These are phyloP conservation scores for Cladosporium austrohemisphaericum DNA, from an alignment of 2,329 filamentous ascomycete genomes.

Conservation along the genomic window DNA sequence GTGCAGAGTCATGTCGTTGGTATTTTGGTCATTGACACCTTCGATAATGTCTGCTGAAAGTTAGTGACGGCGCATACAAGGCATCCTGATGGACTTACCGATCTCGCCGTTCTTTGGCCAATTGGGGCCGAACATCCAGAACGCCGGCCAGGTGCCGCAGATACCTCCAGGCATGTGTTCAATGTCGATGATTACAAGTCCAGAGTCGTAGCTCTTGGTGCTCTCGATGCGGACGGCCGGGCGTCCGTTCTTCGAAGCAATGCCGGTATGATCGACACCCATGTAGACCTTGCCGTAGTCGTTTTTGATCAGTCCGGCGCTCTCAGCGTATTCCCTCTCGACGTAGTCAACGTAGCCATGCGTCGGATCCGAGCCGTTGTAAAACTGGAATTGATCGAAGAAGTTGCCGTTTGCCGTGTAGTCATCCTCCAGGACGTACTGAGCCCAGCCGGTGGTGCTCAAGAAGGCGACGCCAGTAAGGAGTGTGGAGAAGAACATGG, in stretches of 20 bases:
- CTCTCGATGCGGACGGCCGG: conserved; percentile 68
- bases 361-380: conserved; percentile 61
- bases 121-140: conserved; percentile 34
- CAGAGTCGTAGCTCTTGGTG: conserved; percentile 60
- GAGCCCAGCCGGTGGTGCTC: conserved; percentile 28
- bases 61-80: background rate
- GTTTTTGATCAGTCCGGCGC: conserved; percentile 24
- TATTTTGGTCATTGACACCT: conserved; percentile 35
- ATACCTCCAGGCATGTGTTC: conserved; percentile 67
- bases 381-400: conserved; percentile 53
- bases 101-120: conserved; percentile 39
- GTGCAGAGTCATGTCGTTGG: conserved; percentile 36
- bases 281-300: conserved; percentile 28
- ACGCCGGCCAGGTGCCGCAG: conserved; percentile 63
- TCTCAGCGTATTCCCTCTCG: conserved; percentile 51
- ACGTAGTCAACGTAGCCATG: conserved; percentile 71
- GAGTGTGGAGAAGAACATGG: conserved; percentile 23
- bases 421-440: conserved; percentile 43
- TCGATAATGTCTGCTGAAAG: conserved; percentile 35
- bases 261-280: conserved; percentile 35
- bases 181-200: conserved; percentile 68
- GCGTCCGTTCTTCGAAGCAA: conserved; percentile 54
- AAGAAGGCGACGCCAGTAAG: conserved; percentile 20
- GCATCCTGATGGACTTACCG: background rate
- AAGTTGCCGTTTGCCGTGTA: conserved; percentile 44